Base-by-base conservation (phyloP, 2,329 filamentous ascomycete genomes). In the Aspergillus floridensis region DNA sequence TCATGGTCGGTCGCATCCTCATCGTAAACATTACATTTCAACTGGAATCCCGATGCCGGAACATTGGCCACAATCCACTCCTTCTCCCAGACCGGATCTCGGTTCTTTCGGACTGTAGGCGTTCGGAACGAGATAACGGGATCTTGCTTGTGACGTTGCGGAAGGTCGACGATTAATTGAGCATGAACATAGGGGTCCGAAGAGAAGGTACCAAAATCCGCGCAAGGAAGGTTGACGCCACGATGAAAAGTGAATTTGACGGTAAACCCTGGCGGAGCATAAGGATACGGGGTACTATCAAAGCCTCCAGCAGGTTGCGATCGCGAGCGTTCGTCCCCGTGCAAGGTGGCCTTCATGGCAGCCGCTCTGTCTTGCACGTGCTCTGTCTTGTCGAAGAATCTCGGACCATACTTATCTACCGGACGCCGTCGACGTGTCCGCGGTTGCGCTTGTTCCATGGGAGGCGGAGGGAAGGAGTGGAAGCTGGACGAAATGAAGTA, bases 11-110 rank as follows among this genome's bases (percentile, higher is more conserved):
- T 86, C 35, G 88, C 86, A 75, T 98, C 93, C 74, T 98, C 93
- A 70, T 98, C 93, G 76, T 93, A 96, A 19, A 98, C 77, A 56
- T 91, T 85, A 62, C 91, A 92, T 73, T 96, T 96, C 66, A 98
- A 82, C 58, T 82, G 84, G 77, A 96, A 96, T 4, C 93, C 93
- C 0, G 84, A 86, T 0, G 87, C 80, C 0, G 93, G 93, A 2
- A 97, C 84, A 66, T 96, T 96, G 61, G 91, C 91, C 24, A 98
- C 88, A 22, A 92, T 82, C 93, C 93, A 98, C 61, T 91, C 84
- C 41, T 88, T 86, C 51, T 96, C 83, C 93, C 93, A 98, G 51
- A 80, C 81, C 0, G 93, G 93, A 67, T 93, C 84, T 1, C 86
- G 88, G 46, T 84, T 88, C 65, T 83, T 85, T 59, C 89, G 85